Base-by-base conservation (phyloP, 306 rosid species). In the Morella rubra region DNA sequence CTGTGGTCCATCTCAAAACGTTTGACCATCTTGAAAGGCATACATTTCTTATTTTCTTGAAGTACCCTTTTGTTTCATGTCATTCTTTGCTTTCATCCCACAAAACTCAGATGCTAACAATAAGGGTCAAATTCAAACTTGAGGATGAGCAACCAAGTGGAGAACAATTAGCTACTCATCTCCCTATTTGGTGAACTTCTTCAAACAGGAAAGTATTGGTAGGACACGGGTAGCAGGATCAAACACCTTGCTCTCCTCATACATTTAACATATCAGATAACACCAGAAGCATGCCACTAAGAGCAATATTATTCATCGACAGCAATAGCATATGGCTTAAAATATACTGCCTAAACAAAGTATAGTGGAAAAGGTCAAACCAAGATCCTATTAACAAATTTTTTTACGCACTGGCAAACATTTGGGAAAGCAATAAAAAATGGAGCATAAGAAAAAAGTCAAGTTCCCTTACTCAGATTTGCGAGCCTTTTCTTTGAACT, bases 401-500 rank as follows among this genome's bases (percentile, higher is more conserved):
- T 69, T 42, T 58, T 56, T 76, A 51, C 49, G 49, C 55, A 71
- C 37, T 66, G 14, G 19, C 66, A 81, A 74, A 44, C 73, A 80
- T 22, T 80, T 76, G 51, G n/a, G 72, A 67, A 66, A 40, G 42
- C 49, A 69, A 78, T 44, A 73, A 69, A 55, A 68, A 20, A 73
- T 75, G 52, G 13, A 72, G 72, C 66, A 51, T 27, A 85, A 7
- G 50, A 55, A 56, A 32, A 73, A 77, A 42, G 71, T 32, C 64
- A 20, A 83, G 75, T 51, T 32, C 52, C 82, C 97, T 75, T 93
- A 96, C 99, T 96, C 99, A 81, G 99, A 83, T 84, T 86, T 96
- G 73, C 99, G 96, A 81, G 98, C 98, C 82, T 90, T 91, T 84
- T 96, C 99, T 88, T 91, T 91, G 81, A 96, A 96, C 70, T 96